These are phyloP conservation scores for Piromyces sp. DNA, from an alignment of 192 early-diverging fungal species.

Conservation along the genomic window DNA sequence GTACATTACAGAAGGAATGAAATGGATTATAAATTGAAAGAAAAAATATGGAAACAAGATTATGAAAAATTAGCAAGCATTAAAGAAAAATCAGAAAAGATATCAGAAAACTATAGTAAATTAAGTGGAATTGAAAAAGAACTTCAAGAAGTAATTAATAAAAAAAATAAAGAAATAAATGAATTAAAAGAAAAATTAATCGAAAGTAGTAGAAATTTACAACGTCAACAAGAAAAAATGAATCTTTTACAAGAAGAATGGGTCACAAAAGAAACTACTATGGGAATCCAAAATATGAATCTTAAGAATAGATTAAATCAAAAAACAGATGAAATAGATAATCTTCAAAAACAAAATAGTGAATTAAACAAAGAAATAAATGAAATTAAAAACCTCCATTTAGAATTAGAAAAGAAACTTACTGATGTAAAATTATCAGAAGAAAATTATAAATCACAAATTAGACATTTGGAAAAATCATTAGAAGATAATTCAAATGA, in stretches of 20 bases:
- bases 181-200: neutral
- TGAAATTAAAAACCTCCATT: neutral
- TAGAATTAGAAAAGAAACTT: neutral
- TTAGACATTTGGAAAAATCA: neutral
- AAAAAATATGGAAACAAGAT: neutral
- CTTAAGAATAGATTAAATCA: neutral
- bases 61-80: neutral
- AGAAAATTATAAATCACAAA: neutral
- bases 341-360: neutral
- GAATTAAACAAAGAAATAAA: neutral
- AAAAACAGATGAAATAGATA: neutral
- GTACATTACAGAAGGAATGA: neutral
- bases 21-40: neutral
- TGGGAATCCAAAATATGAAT: neutral
- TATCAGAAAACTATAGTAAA: neutral
- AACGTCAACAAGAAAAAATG: neutral
- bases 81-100: neutral
- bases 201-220: neutral
- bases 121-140: neutral
- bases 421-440: neutral
- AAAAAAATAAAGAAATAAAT: neutral
- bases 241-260: neutral
- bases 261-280: neutral
- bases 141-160: neutral
- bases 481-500: neutral